Percentiles rank a stretch among this genome's conserved stretches.
Evolutionary conservation across 2,329 filamentous ascomycete genomes (phyloP).

Genomic region (Xylariaceae sp.): DNA sequence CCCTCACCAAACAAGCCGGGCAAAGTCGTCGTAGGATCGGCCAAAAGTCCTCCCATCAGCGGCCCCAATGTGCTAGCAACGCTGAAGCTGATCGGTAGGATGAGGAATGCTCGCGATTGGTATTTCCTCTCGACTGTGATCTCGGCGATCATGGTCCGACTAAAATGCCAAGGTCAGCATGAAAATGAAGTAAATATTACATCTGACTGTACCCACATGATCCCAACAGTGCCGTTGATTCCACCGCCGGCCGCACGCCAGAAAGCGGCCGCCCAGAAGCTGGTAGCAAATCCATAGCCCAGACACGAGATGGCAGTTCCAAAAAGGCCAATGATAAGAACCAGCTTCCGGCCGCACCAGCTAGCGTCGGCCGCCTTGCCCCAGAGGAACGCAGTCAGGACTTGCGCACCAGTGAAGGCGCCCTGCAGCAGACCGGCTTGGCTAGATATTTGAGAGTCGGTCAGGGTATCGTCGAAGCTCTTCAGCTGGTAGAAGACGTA

Average conservation of each 20-base stretch:
- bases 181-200: too few species aligned
- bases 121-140: constrained; percentile 44
- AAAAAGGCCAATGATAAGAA: constrained; percentile 65
- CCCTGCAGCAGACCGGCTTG: constrained; percentile 69
- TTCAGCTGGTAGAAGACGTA: constrained; percentile 76
- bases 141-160: constrained; percentile 45
- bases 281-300: constrained; percentile 68
- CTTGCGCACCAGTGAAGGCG: constrained; percentile 69
- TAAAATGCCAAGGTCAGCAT: too few species aligned
- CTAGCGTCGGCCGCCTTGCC: constrained; percentile 59
- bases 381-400: constrained; percentile 70
- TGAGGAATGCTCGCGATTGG: constrained; percentile 43
- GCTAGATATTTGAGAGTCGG: constrained; percentile 53
- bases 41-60: constrained; percentile 61
- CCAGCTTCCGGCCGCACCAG: constrained; percentile 61
- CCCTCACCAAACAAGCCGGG: constrained; percentile 59
- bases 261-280: constrained; percentile 58
- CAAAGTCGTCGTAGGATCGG: constrained; percentile 60
- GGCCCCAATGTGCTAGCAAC: constrained; percentile 42
- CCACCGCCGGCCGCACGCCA: constrained; percentile 64
- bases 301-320: constrained; percentile 64
- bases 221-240: constrained; percentile 45
- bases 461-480: constrained; percentile 54
- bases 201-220: constrained; percentile 34
- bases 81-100: constrained; percentile 45